phyloP scores from a whole-genome alignment of 139 green algal species.

The Marvania coccoides region DNA sequence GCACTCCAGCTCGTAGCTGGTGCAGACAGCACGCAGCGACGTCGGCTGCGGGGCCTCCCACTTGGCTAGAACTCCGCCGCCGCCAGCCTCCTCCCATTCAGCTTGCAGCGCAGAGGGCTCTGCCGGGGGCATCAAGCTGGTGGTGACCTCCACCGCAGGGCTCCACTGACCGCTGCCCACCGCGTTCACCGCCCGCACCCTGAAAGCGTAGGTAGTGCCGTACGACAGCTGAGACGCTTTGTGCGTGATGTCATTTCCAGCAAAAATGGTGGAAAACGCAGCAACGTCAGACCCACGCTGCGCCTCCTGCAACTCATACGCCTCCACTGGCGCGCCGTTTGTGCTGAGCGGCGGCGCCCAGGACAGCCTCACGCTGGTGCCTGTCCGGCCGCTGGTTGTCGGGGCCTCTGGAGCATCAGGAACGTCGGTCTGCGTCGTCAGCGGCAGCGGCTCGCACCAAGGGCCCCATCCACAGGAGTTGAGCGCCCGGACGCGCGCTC shows the following conservation, averaged over 20 bases:
- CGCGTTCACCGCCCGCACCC: constrained; percentile 36
- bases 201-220: constrained; percentile 31
- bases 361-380: constrained; percentile 21
- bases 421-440: constrained; percentile 31
- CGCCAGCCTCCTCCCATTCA: background rate
- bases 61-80: background rate
- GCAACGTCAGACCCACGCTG: background rate
- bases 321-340: constrained; percentile 32
- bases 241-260: constrained; percentile 10
- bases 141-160: constrained; percentile 3
- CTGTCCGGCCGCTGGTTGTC: constrained; percentile 5
- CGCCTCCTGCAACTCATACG: constrained; percentile 32
- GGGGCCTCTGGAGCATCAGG: constrained; percentile 28
- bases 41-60: constrained; percentile 19
- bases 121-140: constrained; percentile 12
- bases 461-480: constrained; percentile 39
- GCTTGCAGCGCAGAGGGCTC: constrained; percentile 11
- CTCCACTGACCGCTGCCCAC: constrained; percentile 32
- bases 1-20: constrained; percentile 37
- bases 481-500: constrained; percentile 31
- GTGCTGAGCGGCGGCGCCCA: constrained; percentile 41
- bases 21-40: constrained; percentile 4
- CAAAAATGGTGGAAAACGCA: constrained; percentile 4
- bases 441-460: constrained; percentile 12
- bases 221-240: constrained; percentile 26